Percentiles rank a stretch among this genome's conserved stretches.
Evolutionary conservation across 2,329 filamentous ascomycete species (phyloP).

Genomic region (Arthrobotrys entomopaga): DNA sequence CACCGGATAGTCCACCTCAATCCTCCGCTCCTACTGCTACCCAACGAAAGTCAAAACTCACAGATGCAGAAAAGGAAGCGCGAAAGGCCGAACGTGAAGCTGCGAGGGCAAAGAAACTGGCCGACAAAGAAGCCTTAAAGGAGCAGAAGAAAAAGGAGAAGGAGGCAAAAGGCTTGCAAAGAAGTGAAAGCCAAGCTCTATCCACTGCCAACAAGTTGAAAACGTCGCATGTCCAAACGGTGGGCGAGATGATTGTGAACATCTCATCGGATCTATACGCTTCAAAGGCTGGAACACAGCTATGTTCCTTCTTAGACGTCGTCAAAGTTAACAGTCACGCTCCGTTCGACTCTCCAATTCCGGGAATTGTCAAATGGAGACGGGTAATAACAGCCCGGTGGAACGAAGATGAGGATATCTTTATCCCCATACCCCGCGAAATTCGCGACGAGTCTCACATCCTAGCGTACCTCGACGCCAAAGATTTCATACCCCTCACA

Average conservation of each 20-base stretch:
- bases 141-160: constrained; percentile 73
- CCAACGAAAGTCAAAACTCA: constrained; percentile 65
- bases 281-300: constrained; percentile 64
- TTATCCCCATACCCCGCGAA: constrained; percentile 70
- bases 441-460: constrained; percentile 69
- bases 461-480: constrained; percentile 71
- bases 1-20: constrained; percentile 5
- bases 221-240: constrained; percentile 77
- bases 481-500: constrained; percentile 73
- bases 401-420: constrained; percentile 71
- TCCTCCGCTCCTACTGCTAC: constrained; percentile 7
- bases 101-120: constrained; percentile 64
- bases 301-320: constrained; percentile 67
- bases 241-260: constrained; percentile 80
- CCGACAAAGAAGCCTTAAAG: constrained; percentile 70
- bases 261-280: constrained; percentile 70
- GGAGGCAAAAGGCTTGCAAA: constrained; percentile 69
- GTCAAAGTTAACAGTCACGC: constrained; percentile 65
- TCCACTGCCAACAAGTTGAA: constrained; percentile 78
- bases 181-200: constrained; percentile 61
- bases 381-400: constrained; percentile 73
- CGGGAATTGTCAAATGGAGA: constrained; percentile 72
- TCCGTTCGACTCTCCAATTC: constrained; percentile 40
- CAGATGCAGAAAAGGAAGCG: constrained; percentile 68
- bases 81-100: constrained; percentile 32